Evolutionary conservation across 177 flowering plant species (phyloP), one percentile per base, ranked within the genome.

Genomic region (Vitis hybrid): DNA sequence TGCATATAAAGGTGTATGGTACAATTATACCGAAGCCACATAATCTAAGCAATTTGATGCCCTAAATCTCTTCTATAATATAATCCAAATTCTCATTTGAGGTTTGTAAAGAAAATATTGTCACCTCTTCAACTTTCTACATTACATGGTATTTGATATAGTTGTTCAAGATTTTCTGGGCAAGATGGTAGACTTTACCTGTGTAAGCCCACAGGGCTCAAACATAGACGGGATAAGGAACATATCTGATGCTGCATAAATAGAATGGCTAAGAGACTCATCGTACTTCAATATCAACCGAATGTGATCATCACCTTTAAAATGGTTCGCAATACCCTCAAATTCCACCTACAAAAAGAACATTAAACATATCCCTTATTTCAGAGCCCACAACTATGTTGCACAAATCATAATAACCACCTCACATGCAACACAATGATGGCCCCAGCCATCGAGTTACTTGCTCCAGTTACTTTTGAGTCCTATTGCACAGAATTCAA

Each of bases 151-250:
- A 23, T 23, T 23, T 23, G 26, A 23, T 23, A 23, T 23, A 23
- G 26, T 23, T 8, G 11, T 55, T 60, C 48, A 55, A 45, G 15
- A 5, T 32, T 67, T n/a, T 30, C 7, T 60, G 50, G 58, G 58
- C 48, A 54, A 51, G 48, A 66, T 3, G 23, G 5, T 3, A 19
- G 12, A 26, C 12, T 15, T 58, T 84, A 95, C 99, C 97, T 95
- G 99, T 67, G 99, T 95, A 63, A 95, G 93, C 61, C 99, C 99
- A 83, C 99, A 95, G 54, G 99, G 99, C 85, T 95, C 99, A 76
- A 95, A 95, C 69, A 95, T 80, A 15, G 99, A 95, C 49, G 99
- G 98, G 72, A 95, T 88, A 70, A 92, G 85, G 77, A 95, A 84
- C 93, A 95, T 88, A 80, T 95, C 99, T 64, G 94, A 88, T 72